phyloP scores from a whole-genome alignment of 345 rosid genomes.

The Eucalyptus polyanthemos region DNA sequence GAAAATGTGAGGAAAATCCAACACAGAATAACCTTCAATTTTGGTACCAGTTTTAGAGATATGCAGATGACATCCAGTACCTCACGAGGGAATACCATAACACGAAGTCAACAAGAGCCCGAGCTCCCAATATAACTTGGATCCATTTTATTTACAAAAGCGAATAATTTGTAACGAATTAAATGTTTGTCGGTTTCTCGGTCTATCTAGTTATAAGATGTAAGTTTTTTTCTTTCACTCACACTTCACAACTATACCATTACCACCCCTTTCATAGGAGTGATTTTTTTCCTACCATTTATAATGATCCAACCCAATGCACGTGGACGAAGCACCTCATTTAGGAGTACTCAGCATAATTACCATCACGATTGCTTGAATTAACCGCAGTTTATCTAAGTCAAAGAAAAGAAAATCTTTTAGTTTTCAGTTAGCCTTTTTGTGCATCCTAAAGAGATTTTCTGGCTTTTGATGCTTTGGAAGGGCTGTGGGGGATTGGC shows the following conservation, averaged over 20 bases:
- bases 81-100: neutral
- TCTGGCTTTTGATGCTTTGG: neutral
- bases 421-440: neutral
- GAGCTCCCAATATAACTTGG: neutral
- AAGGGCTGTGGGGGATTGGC: neutral
- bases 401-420: neutral
- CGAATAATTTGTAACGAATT: neutral
- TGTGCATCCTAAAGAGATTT: neutral
- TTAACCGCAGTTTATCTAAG: neutral
- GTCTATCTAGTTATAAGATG: neutral
- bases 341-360: neutral
- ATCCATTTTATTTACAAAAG: neutral
- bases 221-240: neutral
- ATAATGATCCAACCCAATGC: neutral
- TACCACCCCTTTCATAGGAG: neutral
- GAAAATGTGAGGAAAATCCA: neutral
- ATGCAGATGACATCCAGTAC: neutral
- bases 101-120: neutral
- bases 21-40: neutral
- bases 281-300: neutral
- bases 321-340: neutral
- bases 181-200: neutral
- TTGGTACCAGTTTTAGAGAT: neutral
- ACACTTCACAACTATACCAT: neutral
- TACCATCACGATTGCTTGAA: neutral